Evolutionary conservation across 2,329 filamentous ascomycete genomes (phyloP), one percentile per base, ranked within the genome.

Genomic region (Torrubiella hemipterigena): DNA sequence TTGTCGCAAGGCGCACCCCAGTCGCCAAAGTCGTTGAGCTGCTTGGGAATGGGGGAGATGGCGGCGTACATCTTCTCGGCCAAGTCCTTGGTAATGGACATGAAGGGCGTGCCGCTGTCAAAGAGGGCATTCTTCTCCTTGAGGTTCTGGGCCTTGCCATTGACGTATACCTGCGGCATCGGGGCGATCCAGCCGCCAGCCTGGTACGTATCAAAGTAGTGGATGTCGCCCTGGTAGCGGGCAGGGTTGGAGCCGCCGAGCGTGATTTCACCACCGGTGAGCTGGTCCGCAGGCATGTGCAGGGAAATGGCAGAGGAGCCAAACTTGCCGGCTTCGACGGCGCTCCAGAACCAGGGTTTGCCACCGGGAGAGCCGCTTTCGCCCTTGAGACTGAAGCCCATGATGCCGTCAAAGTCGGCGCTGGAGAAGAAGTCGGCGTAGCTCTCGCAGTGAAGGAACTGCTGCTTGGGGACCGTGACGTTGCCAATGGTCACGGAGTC

Each of bases 1-100:
- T 42, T 36, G 7, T 42, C 39, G 38, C 53, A 58, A 3, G 44
- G 36, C 2, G 47, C 51, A 9, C 54, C 54, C 54, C 52, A 58
- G 2, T 44, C 41, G 0, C 53, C 54, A 1, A 39, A 32, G 7
- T 39, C 33, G 33, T 51, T 50, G 28, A 56, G 44, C 27, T 39
- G 46, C 19, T 35, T 35, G 32, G 22, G 12, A 11, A 57, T 54
- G 3, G 39, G 32, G 14, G 49, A 54, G 30, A 56, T 46, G 21
- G 38, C 33, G 7, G 42, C 44, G 36, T 56, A 56, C 4, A 57
- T 27, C 19, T 42, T 41, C 19, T 31, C 34, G 1, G 51, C 47
- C 0, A 48, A 31, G 21, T 43, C 34, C 31, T 54, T 47, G 3
- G 50, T 50, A 2, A 44, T 43, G 36, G 49, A 35, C 33, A 56